Percentiles rank a stretch among this genome's conserved stretches.
Conservation (phyloP, 306 rosid species). For the Inga leiocalycina region DNA sequence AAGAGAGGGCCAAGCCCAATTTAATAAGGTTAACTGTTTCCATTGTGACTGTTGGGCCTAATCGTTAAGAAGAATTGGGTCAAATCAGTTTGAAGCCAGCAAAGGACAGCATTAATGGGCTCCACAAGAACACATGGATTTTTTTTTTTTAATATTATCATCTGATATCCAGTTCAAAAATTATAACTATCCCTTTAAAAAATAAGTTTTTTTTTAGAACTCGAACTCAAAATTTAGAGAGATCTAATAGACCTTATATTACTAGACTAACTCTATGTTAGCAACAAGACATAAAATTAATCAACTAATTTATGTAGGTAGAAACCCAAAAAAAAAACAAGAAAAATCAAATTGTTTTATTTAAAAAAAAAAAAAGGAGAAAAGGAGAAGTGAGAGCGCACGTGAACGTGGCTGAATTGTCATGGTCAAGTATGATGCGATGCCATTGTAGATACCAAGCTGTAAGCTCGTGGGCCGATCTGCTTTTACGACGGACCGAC, state of each 20-base stretch:
- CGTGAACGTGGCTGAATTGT: neutral
- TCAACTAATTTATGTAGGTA: neutral
- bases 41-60: neutral
- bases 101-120: neutral
- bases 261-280: no score
- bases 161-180: accelerated
- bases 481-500: neutral
- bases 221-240: no score
- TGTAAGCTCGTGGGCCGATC: neutral
- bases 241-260: no score
- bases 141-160: no score
- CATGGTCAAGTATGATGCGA: neutral
- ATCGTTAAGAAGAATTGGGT: neutral
- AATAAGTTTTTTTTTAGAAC: no score
- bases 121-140: neutral
- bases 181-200: no score
- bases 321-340: no score
- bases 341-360: neutral
- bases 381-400: neutral
- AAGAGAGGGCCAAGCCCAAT: neutral
- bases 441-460: neutral
- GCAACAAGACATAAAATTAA: no score
- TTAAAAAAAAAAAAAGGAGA: no score
- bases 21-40: neutral
- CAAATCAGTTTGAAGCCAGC: neutral